Evolutionary conservation across 2,329 filamentous ascomycete species (phyloP), one percentile per base, ranked within the genome.

Genomic region (Fusarium circinatum): DNA sequence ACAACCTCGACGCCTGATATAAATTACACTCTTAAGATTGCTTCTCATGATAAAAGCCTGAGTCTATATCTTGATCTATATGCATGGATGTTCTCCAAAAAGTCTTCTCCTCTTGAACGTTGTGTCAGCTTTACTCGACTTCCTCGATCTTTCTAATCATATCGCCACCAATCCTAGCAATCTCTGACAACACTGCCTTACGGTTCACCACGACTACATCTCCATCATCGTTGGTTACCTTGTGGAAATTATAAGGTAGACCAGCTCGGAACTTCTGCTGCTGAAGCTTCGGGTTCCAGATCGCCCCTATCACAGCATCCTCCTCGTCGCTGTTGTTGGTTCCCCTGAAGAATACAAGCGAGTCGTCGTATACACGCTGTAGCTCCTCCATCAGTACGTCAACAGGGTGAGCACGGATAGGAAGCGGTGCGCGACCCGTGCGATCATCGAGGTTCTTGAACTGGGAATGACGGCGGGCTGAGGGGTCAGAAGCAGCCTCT

Each of bases 401-500:
- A 3, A 91, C 84, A 0, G 93, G 89, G n/a, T 91, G 86, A 28
- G 89, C 88, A 5, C 89, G 88, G 9, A 91, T 77, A 39, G 87
- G 86, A 15, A 83, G 81, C 70, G 79, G 83, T 60, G 78, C 81
- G 71, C 80, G 80, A 55, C 85, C 83, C n/a, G 84, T 86, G 63
- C 88, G 86, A 36, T 89, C 84, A 75, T 92, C 89, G 39, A 98
- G 86, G 80, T 98, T 98, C 84, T 97, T 98, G 86, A 92, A 98
- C 36, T 87, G 87, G n/a, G 82, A 82, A 42, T 86, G 83, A 52
- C 84, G 83, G 54, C 78, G 81, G 22, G 79, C 79, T 68, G 83
- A 72, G 68, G 79, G 77, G 44, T 83, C 78, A 65, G 79, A 76
- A 58, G 82, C 81, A 42, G 81, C 79, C 54, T 84, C 83, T 76